Conservation (phyloP, 352 stramenopile genomes). For the Thraustochytrium sp. region DNA sequence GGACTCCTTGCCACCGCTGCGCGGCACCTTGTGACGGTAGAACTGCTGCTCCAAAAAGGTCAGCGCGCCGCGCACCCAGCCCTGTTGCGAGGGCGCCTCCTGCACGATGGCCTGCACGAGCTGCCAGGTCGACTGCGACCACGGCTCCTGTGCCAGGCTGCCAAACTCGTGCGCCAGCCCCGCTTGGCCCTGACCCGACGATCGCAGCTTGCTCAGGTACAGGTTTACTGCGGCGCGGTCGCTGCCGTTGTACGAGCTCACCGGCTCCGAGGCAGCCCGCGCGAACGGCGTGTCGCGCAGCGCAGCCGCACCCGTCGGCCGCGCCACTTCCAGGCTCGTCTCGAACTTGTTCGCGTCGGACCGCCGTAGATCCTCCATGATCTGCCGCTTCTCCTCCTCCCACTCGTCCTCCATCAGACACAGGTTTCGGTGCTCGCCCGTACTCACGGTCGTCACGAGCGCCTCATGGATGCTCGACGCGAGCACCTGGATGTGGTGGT, state of each 20-base stretch:
- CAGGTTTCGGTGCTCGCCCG: not conserved
- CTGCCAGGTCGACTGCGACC: not conserved
- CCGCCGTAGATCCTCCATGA: slow-evolving; percentile 1
- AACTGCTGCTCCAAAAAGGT: slow-evolving; percentile 32
- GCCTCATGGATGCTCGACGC: slow-evolving; percentile 29
- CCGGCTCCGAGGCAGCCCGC: not conserved
- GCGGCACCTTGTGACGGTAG: not conserved
- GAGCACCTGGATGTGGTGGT: slow-evolving; percentile 31
- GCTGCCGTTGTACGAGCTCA: not conserved
- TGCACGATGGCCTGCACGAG: not conserved
- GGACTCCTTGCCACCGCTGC: not conserved
- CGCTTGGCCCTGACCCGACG: not conserved
- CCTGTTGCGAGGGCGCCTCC: not conserved
- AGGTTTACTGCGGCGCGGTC: not conserved
- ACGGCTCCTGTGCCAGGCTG: not conserved
- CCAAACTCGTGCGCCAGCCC: not conserved
- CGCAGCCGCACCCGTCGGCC: no score
- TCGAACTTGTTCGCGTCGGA: not conserved
- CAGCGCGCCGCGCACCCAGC: not conserved
- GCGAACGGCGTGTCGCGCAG: not conserved
- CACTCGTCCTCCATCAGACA: slow-evolving; percentile 33
- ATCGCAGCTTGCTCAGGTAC: not conserved
- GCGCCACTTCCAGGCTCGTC: not conserved
- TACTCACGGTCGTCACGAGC: slow-evolving; percentile 10
- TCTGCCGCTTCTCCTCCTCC: slow-evolving; percentile 8